These are phyloP conservation scores for Podaxis sp. DNA, from an alignment of 768 basidiomycete genomes.

Conservation along the genomic window DNA sequence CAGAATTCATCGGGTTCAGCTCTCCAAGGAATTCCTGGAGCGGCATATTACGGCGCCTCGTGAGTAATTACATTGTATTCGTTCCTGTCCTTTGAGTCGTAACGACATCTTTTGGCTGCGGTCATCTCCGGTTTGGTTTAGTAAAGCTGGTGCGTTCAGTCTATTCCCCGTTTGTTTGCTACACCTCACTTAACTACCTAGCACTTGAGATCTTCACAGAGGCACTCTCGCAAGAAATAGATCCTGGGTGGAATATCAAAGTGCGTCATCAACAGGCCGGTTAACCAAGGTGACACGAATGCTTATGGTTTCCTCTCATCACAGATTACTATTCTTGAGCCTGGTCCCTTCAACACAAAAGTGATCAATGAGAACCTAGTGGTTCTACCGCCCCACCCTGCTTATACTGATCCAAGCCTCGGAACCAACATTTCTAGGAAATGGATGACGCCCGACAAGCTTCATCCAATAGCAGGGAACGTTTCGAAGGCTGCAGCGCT, in stretches of 20 bases:
- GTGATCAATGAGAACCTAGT: constrained; percentile 15
- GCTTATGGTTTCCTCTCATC: not conserved
- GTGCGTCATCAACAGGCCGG: constrained; percentile 22
- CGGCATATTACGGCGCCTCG: constrained; percentile 28
- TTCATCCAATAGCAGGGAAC: not conserved
- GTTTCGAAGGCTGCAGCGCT: not conserved
- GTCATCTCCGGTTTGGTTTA: constrained; percentile 15
- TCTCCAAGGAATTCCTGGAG: constrained; percentile 26
- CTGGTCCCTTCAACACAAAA: constrained; percentile 21
- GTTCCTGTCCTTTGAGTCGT: not conserved
- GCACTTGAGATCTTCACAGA: constrained; percentile 41
- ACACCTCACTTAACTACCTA: constrained; percentile 15
- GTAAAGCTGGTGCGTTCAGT: constrained; percentile 10
- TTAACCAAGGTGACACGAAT: not conserved
- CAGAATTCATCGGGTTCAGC: constrained; percentile 35
- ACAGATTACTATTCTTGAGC: constrained; percentile 21
- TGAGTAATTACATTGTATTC: not conserved
- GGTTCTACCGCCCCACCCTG: constrained; percentile 20
- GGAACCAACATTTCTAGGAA: constrained; percentile 10
- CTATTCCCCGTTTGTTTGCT: not conserved
- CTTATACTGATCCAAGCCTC: constrained; percentile 20
- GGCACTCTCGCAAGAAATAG: constrained; percentile 37
- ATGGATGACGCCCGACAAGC: constrained; percentile 11
- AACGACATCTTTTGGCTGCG: not conserved
- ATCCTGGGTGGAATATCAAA: constrained; percentile 49